These are phyloP conservation scores for Exophiala spinifera DNA, from an alignment of 2,329 filamentous ascomycete genomes.

Conservation along the genomic window DNA sequence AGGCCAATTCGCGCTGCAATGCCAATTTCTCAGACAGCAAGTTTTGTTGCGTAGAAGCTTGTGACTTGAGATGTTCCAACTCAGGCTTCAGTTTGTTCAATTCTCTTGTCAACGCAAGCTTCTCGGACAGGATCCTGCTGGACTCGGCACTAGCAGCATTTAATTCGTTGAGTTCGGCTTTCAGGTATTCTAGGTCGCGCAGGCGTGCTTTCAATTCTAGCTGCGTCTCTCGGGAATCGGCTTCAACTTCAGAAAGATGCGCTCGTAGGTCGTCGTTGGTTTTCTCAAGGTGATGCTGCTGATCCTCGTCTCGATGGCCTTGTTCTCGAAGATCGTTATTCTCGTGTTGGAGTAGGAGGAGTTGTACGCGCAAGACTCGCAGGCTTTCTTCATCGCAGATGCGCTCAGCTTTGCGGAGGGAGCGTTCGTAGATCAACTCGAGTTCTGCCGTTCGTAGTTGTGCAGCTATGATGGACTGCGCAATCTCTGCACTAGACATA, in stretches of 20 bases:
- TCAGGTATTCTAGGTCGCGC: slow-evolving; percentile 56
- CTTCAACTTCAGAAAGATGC: slow-evolving; percentile 38
- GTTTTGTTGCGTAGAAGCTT: slow-evolving; percentile 61
- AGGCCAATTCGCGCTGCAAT: slow-evolving; percentile 72
- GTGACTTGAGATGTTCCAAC: slow-evolving; percentile 59
- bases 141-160: slow-evolving; percentile 66
- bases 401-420: slow-evolving; percentile 62
- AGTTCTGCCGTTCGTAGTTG: slow-evolving; percentile 39
- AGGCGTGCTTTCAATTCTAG: slow-evolving; percentile 51
- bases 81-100: slow-evolving; percentile 59
- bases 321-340: slow-evolving; percentile 65
- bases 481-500: slow-evolving; percentile 19
- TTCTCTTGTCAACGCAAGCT: slow-evolving; percentile 59
- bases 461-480: slow-evolving; percentile 45
- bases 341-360: slow-evolving; percentile 71
- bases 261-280: slow-evolving; percentile 48
- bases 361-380: slow-evolving; percentile 65
- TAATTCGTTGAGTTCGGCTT: slow-evolving; percentile 67
- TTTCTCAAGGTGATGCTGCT: slow-evolving; percentile 51
- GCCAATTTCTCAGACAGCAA: slow-evolving; percentile 75
- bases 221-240: slow-evolving; percentile 50
- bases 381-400: slow-evolving; percentile 72
- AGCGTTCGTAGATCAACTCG: slow-evolving; percentile 68
- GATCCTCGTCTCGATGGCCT: slow-evolving; percentile 55
- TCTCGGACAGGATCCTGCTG: slow-evolving; percentile 65